phyloP scores from a whole-genome alignment of 805 yeast genomes.

The Kregervanrija delftensis region DNA sequence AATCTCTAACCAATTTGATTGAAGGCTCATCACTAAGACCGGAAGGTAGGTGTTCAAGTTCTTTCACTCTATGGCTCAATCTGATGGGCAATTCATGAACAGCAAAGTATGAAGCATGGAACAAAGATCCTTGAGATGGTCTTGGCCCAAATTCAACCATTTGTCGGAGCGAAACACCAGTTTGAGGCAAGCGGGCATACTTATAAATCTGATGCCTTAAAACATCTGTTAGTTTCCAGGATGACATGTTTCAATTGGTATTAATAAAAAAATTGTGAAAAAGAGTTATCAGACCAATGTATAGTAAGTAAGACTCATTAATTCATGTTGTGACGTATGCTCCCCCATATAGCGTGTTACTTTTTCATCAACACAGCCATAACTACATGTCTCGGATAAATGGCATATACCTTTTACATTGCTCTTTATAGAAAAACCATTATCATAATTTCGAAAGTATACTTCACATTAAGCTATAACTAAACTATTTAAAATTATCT shows the following conservation, averaged over 20 bases:
- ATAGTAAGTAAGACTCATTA: too few species aligned
- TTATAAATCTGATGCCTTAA: conserved; percentile 50
- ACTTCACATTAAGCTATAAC: not conserved
- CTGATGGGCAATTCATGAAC: conserved; percentile 85
- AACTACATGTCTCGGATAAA: conserved; percentile 1
- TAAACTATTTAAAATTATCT: not conserved
- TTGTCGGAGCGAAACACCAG: conserved; percentile 77
- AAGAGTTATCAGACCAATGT: not conserved
- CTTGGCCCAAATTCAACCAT: conserved; percentile 87
- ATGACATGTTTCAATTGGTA: conserved; percentile 5
- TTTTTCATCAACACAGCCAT: not conserved
- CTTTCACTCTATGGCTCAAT: conserved; percentile 79
- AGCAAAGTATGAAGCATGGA: conserved; percentile 76
- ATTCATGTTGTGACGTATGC: too few species aligned
- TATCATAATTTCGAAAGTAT: not conserved
- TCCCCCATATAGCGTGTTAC: too few species aligned
- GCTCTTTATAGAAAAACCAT: not conserved
- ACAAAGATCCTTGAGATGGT: conserved; percentile 72
- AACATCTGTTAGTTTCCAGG: conserved; percentile 42
- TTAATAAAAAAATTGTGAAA: not conserved
- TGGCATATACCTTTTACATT: not conserved
- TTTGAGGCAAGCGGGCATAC: conserved; percentile 71
- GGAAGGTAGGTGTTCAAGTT: conserved; percentile 71
- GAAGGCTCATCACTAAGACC: conserved; percentile 70
- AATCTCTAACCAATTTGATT: conserved; percentile 67